Evolutionary conservation across 1,284 basidiomycete genomes (phyloP).

Genomic region (Mrakiaceae sp.): DNA sequence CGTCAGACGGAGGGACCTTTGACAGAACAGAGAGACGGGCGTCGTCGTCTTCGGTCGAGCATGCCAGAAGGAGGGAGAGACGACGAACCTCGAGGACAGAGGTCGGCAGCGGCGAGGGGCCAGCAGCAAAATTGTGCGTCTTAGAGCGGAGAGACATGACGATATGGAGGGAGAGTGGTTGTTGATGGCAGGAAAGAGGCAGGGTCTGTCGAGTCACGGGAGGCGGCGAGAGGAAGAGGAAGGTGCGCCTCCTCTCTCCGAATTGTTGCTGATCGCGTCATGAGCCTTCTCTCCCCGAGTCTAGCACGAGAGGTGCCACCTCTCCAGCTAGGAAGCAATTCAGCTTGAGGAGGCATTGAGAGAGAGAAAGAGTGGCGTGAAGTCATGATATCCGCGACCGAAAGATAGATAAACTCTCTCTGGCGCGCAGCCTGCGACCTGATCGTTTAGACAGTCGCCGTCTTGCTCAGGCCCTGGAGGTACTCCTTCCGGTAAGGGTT

Average conservation of each 20-base stretch:
- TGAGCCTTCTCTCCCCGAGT: no score
- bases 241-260: no score
- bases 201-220: not conserved
- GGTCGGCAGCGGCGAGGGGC: slow-evolving; percentile 76
- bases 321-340: no score
- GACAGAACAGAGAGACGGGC: not conserved
- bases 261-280: no score
- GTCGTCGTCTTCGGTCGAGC: not conserved
- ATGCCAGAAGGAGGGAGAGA: not conserved
- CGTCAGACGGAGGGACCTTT: not conserved
- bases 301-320: no score
- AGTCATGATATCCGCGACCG: no score
- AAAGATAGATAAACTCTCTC: no score
- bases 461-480: not conserved
- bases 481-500: slow-evolving; percentile 13
- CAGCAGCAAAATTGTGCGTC: slow-evolving; percentile 75
- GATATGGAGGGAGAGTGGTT: not conserved
- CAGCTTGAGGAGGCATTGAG: no score
- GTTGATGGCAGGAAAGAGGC: not conserved
- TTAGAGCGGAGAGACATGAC: slow-evolving; percentile 11
- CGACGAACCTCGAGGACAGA: slow-evolving; percentile 49
- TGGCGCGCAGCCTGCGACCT: no score
- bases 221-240: no score
- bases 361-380: no score
- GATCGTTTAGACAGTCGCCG: no score